phyloP scores from a whole-genome alignment of 176 grass and related monocot species.

The Panicum miliaceum region DNA sequence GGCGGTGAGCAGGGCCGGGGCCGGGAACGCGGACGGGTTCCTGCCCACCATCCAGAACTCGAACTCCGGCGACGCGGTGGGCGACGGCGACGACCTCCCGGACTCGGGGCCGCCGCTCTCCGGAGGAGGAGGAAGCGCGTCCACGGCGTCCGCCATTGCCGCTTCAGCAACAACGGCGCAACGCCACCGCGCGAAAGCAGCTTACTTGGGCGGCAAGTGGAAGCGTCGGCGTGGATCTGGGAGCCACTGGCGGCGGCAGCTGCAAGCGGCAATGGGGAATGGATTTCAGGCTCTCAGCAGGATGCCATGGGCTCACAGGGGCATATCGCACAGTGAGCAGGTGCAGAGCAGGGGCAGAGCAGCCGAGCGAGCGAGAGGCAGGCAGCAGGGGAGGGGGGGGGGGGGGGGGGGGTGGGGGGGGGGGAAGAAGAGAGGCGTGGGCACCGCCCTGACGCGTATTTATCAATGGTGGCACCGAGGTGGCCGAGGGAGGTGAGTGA shows the following conservation, averaged over 20 bases:
- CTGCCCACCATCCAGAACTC: conserved; percentile 94
- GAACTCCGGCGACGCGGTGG: conserved; percentile 78
- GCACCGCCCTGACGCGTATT: conserved; percentile 45
- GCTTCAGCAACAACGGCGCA: background rate
- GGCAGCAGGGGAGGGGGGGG: background rate
- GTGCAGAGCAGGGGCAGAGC: background rate
- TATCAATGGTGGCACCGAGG: conserved; percentile 46
- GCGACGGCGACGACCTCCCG: conserved; percentile 53
- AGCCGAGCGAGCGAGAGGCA: too few species aligned
- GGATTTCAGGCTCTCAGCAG: background rate
- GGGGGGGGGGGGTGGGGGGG: background rate
- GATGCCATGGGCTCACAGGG: conserved; percentile 3
- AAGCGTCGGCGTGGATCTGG: background rate
- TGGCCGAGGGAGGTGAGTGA: background rate
- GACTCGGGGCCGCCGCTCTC: conserved; percentile 26
- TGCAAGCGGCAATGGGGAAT: background rate
- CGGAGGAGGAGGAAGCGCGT: background rate
- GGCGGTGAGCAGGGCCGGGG: conserved; percentile 69
- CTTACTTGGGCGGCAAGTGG: background rate
- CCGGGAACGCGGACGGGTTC: conserved; percentile 54
- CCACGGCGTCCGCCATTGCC: conserved; percentile 43
- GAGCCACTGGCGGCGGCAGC: background rate
- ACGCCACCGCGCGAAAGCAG: background rate
- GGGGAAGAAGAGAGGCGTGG: conserved; percentile 22
- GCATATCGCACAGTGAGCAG: background rate